Evolutionary conservation across 75 land plant genomes (phyloP).

Genomic region (Pinus tabuliformis): DNA sequence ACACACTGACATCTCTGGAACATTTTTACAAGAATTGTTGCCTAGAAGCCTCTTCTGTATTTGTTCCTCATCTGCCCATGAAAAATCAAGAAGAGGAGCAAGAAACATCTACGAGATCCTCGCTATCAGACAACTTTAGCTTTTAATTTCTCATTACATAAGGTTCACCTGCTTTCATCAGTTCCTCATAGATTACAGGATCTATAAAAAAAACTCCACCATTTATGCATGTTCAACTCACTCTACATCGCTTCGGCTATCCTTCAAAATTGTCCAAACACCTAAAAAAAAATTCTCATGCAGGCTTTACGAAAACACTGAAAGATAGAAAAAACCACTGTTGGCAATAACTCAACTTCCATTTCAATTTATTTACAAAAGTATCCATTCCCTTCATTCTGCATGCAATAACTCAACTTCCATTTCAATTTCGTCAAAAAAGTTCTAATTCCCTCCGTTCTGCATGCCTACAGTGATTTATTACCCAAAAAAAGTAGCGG

Average conservation of each 20-base stretch:
- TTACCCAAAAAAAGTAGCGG: too few species aligned
- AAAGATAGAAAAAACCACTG: not conserved
- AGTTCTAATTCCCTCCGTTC: too few species aligned
- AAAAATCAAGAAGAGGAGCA: not conserved
- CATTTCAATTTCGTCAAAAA: too few species aligned
- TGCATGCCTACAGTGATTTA: too few species aligned
- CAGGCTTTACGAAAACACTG: not conserved
- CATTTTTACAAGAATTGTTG: not conserved
- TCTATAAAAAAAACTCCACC: not conserved
- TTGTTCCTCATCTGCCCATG: not conserved
- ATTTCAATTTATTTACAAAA: too few species aligned
- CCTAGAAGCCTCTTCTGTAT: not conserved
- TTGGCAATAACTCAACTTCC: not conserved
- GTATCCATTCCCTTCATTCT: too few species aligned
- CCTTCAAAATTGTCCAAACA: not conserved
- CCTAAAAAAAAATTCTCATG: not conserved
- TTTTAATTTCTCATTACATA: not conserved
- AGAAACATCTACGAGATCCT: too few species aligned
- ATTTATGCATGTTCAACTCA: conserved; percentile 1
- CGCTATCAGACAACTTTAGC: not conserved
- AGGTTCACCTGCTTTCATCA: conserved; percentile 10
- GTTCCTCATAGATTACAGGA: not conserved
- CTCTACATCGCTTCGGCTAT: conserved; percentile 7
- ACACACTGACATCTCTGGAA: not conserved
- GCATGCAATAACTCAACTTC: too few species aligned